phyloP scores from a whole-genome alignment of 1,284 basidiomycete species.

The Ustilago hordei region DNA sequence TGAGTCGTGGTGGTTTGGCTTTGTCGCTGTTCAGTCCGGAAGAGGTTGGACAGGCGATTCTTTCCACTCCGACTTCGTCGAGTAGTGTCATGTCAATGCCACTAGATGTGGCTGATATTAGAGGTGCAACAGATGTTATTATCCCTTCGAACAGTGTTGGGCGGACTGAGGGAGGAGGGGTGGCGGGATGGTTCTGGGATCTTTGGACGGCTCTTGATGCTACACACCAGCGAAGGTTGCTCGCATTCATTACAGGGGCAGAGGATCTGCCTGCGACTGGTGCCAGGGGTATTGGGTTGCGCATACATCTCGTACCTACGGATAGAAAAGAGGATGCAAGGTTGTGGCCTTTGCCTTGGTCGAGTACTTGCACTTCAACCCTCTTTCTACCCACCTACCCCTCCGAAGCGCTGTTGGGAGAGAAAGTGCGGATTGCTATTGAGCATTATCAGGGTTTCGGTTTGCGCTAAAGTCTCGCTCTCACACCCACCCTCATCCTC shows the following conservation, averaged over 20 bases:
- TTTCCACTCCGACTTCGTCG: conserved; percentile 21
- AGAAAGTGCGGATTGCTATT: conserved; percentile 49
- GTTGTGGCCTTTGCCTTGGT: conserved; percentile 54
- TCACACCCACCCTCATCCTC: no score
- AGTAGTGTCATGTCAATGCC: conserved; percentile 2
- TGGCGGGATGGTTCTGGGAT: conserved; percentile 41
- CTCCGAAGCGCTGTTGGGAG: conserved; percentile 14
- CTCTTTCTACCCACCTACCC: conserved; percentile 56
- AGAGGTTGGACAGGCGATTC: conserved; percentile 23
- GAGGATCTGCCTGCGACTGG: conserved; percentile 52
- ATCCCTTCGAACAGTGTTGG: neutral
- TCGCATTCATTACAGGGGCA: conserved; percentile 62
- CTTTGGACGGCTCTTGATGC: conserved; percentile 34
- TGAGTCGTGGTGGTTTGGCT: conserved; percentile 41
- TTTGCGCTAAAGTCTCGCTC: conserved; percentile 23
- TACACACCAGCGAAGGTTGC: conserved; percentile 40
- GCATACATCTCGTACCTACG: conserved; percentile 48
- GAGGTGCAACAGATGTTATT: conserved; percentile 31
- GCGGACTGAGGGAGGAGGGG: neutral
- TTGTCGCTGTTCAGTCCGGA: conserved; percentile 25
- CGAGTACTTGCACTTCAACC: conserved; percentile 58
- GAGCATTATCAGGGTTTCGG: conserved; percentile 59
- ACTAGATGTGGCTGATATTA: conserved; percentile 47
- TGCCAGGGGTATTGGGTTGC: conserved; percentile 44
- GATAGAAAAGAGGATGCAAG: conserved; percentile 4